Conservation (phyloP, 2,329 filamentous ascomycete genomes). For the Aspergillus sclerotialis region DNA sequence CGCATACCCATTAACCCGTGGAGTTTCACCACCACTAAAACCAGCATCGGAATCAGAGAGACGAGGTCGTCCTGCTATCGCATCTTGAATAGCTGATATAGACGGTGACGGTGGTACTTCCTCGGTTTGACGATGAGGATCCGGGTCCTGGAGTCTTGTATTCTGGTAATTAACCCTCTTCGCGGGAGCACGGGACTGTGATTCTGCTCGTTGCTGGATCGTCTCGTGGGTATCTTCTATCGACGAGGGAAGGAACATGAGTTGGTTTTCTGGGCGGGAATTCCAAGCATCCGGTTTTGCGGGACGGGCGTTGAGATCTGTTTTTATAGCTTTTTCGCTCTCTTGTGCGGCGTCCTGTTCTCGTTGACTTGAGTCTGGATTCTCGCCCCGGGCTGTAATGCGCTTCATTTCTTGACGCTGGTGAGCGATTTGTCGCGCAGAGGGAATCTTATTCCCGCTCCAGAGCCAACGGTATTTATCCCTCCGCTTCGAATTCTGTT, state of each 20-base stretch:
- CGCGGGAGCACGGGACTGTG: conserved; percentile 64
- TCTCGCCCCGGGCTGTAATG: conserved; percentile 57
- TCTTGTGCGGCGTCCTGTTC: conserved; percentile 31
- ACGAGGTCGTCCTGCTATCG: conserved; percentile 67
- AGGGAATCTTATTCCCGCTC: conserved; percentile 73
- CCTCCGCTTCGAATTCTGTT: conserved; percentile 75
- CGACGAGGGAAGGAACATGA: conserved; percentile 66
- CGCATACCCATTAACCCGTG: conserved; percentile 84
- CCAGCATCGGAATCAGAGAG: conserved; percentile 51
- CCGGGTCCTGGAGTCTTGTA: conserved; percentile 61
- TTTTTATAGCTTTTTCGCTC: conserved; percentile 56
- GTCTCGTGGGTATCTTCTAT: conserved; percentile 53
- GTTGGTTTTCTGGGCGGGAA: conserved; percentile 64
- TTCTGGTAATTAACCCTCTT: conserved; percentile 76
- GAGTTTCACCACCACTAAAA: conserved; percentile 66
- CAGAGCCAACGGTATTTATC: conserved; percentile 88
- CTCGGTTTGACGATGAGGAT: conserved; percentile 24
- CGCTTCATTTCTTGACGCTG: conserved; percentile 58
- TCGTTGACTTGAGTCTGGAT: conserved; percentile 47
- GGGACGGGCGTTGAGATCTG: conserved; percentile 60
- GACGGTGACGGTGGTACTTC: conserved; percentile 67
- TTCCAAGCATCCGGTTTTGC: conserved; percentile 74
- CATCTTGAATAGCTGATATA: conserved; percentile 74
- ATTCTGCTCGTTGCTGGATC: conserved; percentile 60
- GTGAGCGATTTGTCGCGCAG: conserved; percentile 54